Percentiles rank a stretch among this genome's conserved stretches.
These are phyloP conservation scores for Phytophthora litchii DNA, from an alignment of 352 stramenopile genomes.

Conservation along the genomic window DNA sequence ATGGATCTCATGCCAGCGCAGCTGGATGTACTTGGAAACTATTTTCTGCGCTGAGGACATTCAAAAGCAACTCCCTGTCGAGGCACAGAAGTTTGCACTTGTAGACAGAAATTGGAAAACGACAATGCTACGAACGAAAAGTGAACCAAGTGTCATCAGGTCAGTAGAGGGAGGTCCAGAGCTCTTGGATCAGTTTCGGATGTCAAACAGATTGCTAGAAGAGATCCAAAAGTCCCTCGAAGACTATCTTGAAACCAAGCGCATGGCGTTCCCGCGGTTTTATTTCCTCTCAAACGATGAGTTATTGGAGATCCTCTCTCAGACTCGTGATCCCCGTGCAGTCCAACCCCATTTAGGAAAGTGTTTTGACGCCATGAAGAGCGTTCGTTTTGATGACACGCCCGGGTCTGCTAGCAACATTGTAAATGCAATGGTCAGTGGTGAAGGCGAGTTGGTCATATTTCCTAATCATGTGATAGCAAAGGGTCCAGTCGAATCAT, in stretches of 20 bases:
- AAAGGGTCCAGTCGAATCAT: constrained; percentile 86
- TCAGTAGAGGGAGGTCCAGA: constrained; percentile 76
- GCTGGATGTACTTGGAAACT: constrained; percentile 91
- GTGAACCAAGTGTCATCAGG: constrained; percentile 76
- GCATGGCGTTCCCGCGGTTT: constrained; percentile 92
- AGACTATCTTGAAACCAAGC: constrained; percentile 93
- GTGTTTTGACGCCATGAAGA: constrained; percentile 94
- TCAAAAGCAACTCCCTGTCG: constrained; percentile 86
- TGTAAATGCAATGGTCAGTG: constrained; percentile 86
- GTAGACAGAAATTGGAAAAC: constrained; percentile 89
- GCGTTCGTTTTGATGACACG: constrained; percentile 82
- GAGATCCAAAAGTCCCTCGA: constrained; percentile 93
- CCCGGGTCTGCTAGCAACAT: constrained; percentile 45
- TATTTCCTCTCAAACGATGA: constrained; percentile 95
- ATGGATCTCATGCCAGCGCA: constrained; percentile 84
- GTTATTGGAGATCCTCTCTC: constrained; percentile 90
- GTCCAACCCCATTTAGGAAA: constrained; percentile 92
- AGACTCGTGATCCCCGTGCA: constrained; percentile 88
- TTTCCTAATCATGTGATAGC: constrained; percentile 81
- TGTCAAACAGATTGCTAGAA: constrained; percentile 87
- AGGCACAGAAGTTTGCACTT: constrained; percentile 85
- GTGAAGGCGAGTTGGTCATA: constrained; percentile 84
- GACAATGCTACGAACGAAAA: constrained; percentile 82
- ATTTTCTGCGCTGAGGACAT: constrained; percentile 91
- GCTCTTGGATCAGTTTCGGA: constrained; percentile 83